Conservation (phyloP, 192 early-diverging fungal genomes). For the Mortierella alpina region DNA sequence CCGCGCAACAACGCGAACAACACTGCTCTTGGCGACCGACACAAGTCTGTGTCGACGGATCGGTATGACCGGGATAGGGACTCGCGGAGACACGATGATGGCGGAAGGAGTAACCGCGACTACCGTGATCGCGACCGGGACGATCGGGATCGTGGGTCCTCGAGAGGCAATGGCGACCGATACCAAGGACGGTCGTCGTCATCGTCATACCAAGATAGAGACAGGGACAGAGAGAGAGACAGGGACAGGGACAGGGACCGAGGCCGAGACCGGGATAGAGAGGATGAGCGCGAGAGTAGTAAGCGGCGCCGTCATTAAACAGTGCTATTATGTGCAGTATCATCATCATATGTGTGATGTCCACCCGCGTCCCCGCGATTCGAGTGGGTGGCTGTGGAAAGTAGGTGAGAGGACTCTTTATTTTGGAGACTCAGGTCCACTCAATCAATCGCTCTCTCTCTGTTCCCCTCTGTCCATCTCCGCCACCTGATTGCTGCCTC, state of each 20-base stretch:
- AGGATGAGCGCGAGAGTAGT: conserved; percentile 7
- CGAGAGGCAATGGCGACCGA: not conserved
- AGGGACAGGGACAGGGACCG: conserved; percentile 1
- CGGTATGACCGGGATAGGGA: not conserved
- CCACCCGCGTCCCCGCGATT: not conserved
- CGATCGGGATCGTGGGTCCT: conserved; percentile 5
- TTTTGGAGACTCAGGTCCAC: no score
- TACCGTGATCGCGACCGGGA: conserved; percentile 13
- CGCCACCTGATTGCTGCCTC: no score
- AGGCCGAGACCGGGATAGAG: conserved; percentile 16
- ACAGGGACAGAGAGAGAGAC: conserved; percentile 17
- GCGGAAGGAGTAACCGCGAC: conserved; percentile 5
- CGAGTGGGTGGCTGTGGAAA: no score
- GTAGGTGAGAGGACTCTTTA: no score
- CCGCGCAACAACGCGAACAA: conserved; percentile 17
- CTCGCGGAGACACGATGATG: not conserved
- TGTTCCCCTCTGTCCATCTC: no score
- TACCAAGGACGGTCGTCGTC: not conserved
- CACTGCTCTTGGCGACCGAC: conserved; percentile 8
- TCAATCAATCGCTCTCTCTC: no score
- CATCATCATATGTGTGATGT: no score
- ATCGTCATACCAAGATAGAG: conserved; percentile 9
- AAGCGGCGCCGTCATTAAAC: conserved; percentile 44
- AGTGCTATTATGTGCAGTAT: not conserved
- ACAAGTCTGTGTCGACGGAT: not conserved